Evolutionary conservation across 441 rosid genomes (phyloP).

Genomic region (Omphalea diandra): DNA sequence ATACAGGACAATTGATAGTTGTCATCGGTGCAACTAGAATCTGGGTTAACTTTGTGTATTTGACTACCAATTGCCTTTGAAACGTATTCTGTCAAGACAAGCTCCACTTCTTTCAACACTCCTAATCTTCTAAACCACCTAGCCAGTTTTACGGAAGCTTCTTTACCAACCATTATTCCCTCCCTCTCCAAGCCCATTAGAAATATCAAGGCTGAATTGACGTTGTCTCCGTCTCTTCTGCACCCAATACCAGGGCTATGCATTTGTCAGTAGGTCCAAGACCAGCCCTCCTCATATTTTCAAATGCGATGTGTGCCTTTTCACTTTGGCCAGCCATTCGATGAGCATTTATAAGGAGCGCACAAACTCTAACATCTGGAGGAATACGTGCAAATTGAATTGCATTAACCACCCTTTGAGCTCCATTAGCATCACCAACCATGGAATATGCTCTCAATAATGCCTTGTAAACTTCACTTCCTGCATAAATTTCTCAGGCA

Average conservation of each 20-base stretch:
- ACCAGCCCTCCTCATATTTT: constrained; percentile 79
- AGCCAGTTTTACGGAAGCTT: constrained; percentile 60
- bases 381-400: constrained; percentile 70
- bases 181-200: constrained; percentile 58
- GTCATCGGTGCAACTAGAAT: background rate
- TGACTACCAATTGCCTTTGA: background rate
- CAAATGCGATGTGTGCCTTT: constrained; percentile 53
- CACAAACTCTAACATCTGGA: constrained; percentile 72
- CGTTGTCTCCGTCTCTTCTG: constrained; percentile 60
- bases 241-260: constrained; percentile 59
- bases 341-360: constrained; percentile 75
- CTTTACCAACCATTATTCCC: constrained; percentile 55
- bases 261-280: constrained; percentile 74
- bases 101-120: constrained; percentile 67
- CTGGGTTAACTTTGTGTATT: background rate
- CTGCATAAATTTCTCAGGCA: constrained; percentile 48
- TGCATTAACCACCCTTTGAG: constrained; percentile 75
- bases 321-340: constrained; percentile 54
- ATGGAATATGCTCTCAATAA: constrained; percentile 72
- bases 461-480: constrained; percentile 90
- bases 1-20: constrained; percentile 1
- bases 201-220: constrained; percentile 58
- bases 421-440: constrained; percentile 57
- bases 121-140: constrained; percentile 76
- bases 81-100: constrained; percentile 51